Percentiles rank a stretch among this genome's conserved stretches.
These are phyloP conservation scores for Aegilops bicornis DNA, from an alignment of 176 grass and related monocot genomes.

Conservation along the genomic window DNA sequence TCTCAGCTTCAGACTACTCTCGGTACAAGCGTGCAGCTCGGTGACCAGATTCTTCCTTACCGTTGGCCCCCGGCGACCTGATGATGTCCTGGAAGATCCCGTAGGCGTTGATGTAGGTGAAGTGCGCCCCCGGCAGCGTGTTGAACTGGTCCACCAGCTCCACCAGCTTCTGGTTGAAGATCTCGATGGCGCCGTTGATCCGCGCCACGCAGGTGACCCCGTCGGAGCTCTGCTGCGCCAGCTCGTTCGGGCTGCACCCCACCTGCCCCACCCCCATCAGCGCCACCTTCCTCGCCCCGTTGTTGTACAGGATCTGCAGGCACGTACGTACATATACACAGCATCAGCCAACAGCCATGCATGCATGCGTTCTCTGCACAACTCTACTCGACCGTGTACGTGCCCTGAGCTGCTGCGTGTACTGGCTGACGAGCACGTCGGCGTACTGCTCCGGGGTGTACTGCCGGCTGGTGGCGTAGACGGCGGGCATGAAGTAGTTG, in stretches of 20 bases:
- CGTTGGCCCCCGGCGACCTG: conserved; percentile 22
- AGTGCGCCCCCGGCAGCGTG: conserved; percentile 58
- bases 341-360: not conserved
- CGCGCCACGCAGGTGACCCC: conserved; percentile 54
- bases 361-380: not conserved
- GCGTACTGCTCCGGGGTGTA: conserved; percentile 81
- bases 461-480: conserved; percentile 61
- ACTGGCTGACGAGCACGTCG: conserved; percentile 61
- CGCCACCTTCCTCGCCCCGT: conserved; percentile 86
- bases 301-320: conserved; percentile 57
- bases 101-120: conserved; percentile 86
- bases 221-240: conserved; percentile 74
- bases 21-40: no score
- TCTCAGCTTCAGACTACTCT: not conserved
- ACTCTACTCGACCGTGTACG: not conserved
- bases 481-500: conserved; percentile 93
- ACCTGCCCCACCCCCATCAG: conserved; percentile 83
- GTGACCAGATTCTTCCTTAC: not conserved
- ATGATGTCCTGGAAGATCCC: conserved; percentile 71
- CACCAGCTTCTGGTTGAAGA: conserved; percentile 75
- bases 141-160: conserved; percentile 70
- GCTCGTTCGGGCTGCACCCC: conserved; percentile 80
- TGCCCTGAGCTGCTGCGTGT: conserved; percentile 63
- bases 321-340: not conserved
- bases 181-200: conserved; percentile 72